Conservation (phyloP, 1,284 basidiomycete species). For the Rhodotorula sp. region DNA sequence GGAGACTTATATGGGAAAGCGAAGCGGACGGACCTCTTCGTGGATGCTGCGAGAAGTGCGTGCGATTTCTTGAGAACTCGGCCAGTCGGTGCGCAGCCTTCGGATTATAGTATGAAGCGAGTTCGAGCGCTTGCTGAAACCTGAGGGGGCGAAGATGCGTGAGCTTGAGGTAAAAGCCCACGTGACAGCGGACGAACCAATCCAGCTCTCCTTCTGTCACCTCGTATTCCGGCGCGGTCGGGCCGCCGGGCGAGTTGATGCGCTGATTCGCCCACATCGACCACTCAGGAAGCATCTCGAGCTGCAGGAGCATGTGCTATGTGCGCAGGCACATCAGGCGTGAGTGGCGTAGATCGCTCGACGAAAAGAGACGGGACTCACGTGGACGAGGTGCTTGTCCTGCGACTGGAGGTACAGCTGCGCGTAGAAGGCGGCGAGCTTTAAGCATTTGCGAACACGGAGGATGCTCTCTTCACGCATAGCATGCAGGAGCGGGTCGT, state of each 20-base stretch:
- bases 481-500: conserved; percentile 14
- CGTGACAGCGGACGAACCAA: conserved; percentile 19
- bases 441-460: conserved; percentile 36
- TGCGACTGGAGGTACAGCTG: conserved; percentile 33
- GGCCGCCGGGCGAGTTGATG: conserved; percentile 17
- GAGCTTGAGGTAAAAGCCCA: too few species aligned
- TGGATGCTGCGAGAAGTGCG: neutral
- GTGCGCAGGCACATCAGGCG: conserved; percentile 1
- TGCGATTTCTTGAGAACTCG: conserved; percentile 11
- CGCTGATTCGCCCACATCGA: conserved; percentile 22
- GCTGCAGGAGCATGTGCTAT: conserved; percentile 38
- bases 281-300: conserved; percentile 31
- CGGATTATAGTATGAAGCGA: conserved; percentile 36
- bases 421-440: conserved; percentile 37
- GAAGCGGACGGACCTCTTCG: neutral
- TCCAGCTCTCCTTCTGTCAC: conserved; percentile 30
- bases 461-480: conserved; percentile 32
- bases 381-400: conserved; percentile 40
- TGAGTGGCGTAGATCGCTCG: conserved; percentile 1
- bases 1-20: too few species aligned
- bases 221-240: conserved; percentile 29
- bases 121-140: conserved; percentile 32
- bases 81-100: conserved; percentile 21
- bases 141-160: neutral
- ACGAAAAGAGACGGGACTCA: conserved; percentile 9